Evolutionary conservation across 225 moss, liverwort and hornwort genomes (phyloP).

Genomic region (Asterella californica): DNA sequence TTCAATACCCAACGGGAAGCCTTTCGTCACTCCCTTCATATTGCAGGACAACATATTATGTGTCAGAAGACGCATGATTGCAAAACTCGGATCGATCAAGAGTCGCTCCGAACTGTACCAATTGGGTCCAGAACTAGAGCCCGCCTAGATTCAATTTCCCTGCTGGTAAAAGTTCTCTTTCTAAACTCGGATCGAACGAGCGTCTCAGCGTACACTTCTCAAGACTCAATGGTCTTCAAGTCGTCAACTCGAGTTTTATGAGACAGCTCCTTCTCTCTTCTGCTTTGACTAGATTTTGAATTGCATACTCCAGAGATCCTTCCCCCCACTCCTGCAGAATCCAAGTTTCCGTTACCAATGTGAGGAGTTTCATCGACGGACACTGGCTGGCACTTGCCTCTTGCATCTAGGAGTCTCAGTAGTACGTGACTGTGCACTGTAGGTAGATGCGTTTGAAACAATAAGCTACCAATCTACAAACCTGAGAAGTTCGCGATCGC

Average conservation of each 20-base stretch:
- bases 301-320: slow-evolving; percentile 68
- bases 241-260: slow-evolving; percentile 56
- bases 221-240: slow-evolving; percentile 60
- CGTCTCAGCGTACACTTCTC: slow-evolving; percentile 64
- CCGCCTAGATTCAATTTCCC: too few species aligned
- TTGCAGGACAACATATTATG: slow-evolving; percentile 98
- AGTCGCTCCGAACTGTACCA: not conserved
- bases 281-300: slow-evolving; percentile 72
- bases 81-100: not conserved
- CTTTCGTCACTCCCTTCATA: slow-evolving; percentile 91
- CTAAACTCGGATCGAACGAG: too few species aligned
- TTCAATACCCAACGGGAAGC: slow-evolving; percentile 78
- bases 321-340: slow-evolving; percentile 63
- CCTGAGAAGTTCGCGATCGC: too few species aligned
- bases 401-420: too few species aligned
- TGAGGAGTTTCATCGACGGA: not conserved
- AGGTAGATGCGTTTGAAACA: too few species aligned
- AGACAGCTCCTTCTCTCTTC: slow-evolving; percentile 95
- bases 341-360: not conserved
- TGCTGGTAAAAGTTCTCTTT: too few species aligned
- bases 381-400: not conserved
- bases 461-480: too few species aligned
- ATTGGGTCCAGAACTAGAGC: not conserved
- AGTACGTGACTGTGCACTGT: too few species aligned
- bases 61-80: slow-evolving; percentile 77